phyloP scores from a whole-genome alignment of 768 basidiomycete species.

The Hygrocybe punicea region DNA sequence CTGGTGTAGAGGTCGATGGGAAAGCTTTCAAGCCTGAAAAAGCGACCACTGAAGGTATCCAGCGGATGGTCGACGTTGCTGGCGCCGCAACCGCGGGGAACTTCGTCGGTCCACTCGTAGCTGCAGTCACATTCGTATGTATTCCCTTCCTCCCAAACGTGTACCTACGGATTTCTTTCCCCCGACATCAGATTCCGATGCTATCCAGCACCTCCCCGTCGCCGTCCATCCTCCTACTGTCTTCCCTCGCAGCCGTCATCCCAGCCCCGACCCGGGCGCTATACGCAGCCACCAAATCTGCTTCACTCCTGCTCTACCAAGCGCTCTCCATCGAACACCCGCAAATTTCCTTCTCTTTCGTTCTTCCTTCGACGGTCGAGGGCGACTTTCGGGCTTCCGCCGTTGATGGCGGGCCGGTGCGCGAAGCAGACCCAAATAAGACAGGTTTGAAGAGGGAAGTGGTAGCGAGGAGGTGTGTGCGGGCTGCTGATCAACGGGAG shows the following conservation, averaged over 20 bases:
- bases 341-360: conserved; percentile 53
- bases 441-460: conserved; percentile 55
- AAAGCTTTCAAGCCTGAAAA: conserved; percentile 33
- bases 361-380: conserved; percentile 69
- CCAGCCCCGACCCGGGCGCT: conserved; percentile 84
- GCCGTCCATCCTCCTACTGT: conserved; percentile 76
- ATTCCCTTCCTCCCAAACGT: not conserved
- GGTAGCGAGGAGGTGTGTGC: conserved; percentile 59
- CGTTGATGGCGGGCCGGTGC: conserved; percentile 52
- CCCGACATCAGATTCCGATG: conserved; percentile 63
- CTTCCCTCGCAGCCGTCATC: conserved; percentile 72
- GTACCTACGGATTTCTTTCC: not conserved
- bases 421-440: conserved; percentile 53
- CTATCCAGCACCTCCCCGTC: conserved; percentile 58
- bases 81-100: conserved; percentile 58
- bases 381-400: conserved; percentile 79
- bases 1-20: conserved; percentile 47
- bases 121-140: conserved; percentile 70
- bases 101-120: conserved; percentile 64
- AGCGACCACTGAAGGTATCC: conserved; percentile 53
- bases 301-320: conserved; percentile 74
- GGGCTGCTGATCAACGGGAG: conserved; percentile 56
- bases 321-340: conserved; percentile 80
- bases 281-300: conserved; percentile 81
- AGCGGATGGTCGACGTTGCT: conserved; percentile 55